These are phyloP conservation scores for Asterophora parasitica DNA, from an alignment of 768 basidiomycete genomes.

Conservation along the genomic window DNA sequence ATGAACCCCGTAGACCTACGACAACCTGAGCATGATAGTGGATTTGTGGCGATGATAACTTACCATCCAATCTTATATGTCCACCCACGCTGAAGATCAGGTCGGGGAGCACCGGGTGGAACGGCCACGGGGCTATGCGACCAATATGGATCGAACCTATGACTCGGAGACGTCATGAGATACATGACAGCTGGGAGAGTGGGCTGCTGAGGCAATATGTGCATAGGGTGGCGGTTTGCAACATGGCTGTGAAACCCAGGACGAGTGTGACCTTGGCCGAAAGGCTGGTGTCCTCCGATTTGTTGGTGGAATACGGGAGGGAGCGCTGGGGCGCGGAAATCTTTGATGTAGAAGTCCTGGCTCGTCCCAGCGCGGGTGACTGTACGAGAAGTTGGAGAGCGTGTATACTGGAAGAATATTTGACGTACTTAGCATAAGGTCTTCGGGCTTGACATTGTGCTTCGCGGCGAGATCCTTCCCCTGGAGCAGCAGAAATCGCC, in stretches of 20 bases:
- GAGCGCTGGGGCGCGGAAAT: constrained; percentile 21
- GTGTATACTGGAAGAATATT: too few relatives aligned
- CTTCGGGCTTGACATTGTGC: constrained; percentile 33
- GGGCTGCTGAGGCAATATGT: constrained; percentile 18
- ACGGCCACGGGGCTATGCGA: constrained; percentile 21
- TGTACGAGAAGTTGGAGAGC: constrained; percentile 9
- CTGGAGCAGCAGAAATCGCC: constrained; percentile 31
- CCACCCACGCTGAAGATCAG: constrained; percentile 17
- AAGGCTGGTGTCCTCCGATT: constrained; percentile 11
- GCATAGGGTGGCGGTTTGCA: neutral
- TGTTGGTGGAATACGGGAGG: constrained; percentile 10
- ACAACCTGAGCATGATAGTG: neutral
- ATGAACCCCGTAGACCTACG: constrained; percentile 14
- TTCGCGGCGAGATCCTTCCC: constrained; percentile 27
- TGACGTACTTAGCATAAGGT: constrained; percentile 37
- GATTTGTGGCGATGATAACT: neutral
- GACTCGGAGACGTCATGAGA: constrained; percentile 33
- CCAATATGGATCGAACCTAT: constrained; percentile 33
- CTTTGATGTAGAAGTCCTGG: constrained; percentile 35
- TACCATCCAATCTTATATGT: constrained; percentile 21
- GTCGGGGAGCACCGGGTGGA: constrained; percentile 4
- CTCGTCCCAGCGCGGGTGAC: constrained; percentile 38
- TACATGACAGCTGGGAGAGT: constrained; percentile 36
- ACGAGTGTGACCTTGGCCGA: constrained; percentile 8
- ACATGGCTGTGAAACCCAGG: constrained; percentile 5